These are phyloP conservation scores for Pezicula rhizophila DNA, from an alignment of 2,329 filamentous ascomycete genomes.

Conservation along the genomic window DNA sequence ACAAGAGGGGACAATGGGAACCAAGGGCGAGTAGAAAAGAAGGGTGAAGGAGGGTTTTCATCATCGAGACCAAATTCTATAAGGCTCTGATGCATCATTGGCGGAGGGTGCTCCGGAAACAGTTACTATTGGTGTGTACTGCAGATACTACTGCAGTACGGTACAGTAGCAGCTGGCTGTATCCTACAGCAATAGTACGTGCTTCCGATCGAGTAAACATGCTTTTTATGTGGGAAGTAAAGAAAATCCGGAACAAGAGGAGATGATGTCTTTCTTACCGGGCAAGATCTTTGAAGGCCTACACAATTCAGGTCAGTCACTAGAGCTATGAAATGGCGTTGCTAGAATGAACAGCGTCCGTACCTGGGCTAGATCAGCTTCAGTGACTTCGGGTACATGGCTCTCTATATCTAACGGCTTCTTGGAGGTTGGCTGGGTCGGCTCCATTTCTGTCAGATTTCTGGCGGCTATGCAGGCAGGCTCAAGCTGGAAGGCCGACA, in stretches of 20 bases:
- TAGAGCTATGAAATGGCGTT: neutral
- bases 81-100: too few species aligned
- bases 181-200: too few species aligned
- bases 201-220: neutral
- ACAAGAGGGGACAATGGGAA: too few species aligned
- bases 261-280: conserved; percentile 21
- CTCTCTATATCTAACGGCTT: conserved; percentile 5
- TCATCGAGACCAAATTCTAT: too few species aligned
- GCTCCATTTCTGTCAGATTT: neutral
- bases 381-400: neutral
- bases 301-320: neutral
- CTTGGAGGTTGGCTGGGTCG: conserved; percentile 1
- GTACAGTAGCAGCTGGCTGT: too few species aligned
- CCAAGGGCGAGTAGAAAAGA: too few species aligned
- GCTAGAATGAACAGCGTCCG: neutral
- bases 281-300: conserved; percentile 32
- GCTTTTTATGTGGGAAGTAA: neutral
- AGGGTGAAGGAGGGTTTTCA: too few species aligned
- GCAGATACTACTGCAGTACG: too few species aligned
- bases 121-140: too few species aligned
- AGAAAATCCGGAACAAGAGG: neutral
- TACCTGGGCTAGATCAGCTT: conserved; percentile 16
- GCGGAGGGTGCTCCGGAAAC: too few species aligned
- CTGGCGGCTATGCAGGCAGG: neutral
- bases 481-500: neutral